Percentiles rank a stretch among this genome's conserved stretches.
Conservation (phyloP, 1,139 yeast species). For the Pichia sp. region DNA sequence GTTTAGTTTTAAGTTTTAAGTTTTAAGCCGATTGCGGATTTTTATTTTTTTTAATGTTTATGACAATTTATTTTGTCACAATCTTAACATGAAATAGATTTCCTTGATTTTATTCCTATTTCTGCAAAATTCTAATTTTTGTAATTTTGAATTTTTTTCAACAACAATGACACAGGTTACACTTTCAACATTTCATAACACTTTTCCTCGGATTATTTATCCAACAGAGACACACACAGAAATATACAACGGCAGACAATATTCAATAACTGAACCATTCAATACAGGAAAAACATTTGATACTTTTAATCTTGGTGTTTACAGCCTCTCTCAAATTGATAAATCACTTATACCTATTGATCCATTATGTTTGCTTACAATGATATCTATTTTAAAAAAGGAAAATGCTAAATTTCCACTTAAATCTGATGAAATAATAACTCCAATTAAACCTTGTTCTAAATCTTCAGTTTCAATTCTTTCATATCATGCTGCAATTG, state of each 20-base stretch:
- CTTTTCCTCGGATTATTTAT: conserved; percentile 4
- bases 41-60: too few species aligned
- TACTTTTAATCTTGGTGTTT: conserved; percentile 38
- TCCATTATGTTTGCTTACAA: conserved; percentile 34
- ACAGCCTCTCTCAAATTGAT: conserved; percentile 30
- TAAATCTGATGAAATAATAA: neutral
- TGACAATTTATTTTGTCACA: too few species aligned
- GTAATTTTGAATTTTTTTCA: too few species aligned
- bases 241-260: conserved; percentile 5
- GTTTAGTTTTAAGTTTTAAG: too few species aligned
- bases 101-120: too few species aligned
- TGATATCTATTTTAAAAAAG: conserved; percentile 25
- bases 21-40: too few species aligned
- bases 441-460: conserved; percentile 14
- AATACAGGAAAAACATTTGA: conserved; percentile 1
- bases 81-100: too few species aligned
- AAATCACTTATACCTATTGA: conserved; percentile 35
- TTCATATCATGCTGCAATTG: conserved; percentile 38
- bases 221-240: conserved; percentile 7
- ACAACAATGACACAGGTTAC: neutral
- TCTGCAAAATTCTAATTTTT: too few species aligned
- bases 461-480: conserved; percentile 28
- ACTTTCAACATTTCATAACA: conserved; percentile 2
- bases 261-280: neutral
- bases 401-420: conserved; percentile 33